Percentiles rank a stretch among this genome's conserved stretches.
These are phyloP conservation scores for Quaeritorhiza haematococci DNA, from an alignment of 371 early-diverging fungal genomes.

Conservation along the genomic window DNA sequence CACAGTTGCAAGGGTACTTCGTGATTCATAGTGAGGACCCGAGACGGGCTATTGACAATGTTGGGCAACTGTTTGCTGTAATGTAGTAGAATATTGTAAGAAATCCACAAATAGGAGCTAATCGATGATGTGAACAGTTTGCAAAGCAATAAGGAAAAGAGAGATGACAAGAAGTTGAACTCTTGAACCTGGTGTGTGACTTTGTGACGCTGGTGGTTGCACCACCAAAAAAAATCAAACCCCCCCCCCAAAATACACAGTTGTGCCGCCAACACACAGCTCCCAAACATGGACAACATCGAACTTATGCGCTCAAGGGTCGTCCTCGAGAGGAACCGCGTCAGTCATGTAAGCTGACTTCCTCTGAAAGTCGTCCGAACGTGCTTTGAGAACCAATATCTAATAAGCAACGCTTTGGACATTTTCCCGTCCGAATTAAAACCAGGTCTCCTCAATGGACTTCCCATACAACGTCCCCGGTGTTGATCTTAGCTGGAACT, in stretches of 20 bases:
- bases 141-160: no score
- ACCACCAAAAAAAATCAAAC: no score
- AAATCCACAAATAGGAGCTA: no score
- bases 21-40: slow-evolving; percentile 79
- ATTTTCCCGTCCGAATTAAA: background rate
- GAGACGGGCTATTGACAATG: slow-evolving; percentile 55
- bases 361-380: no score
- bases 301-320: background rate
- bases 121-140: no score
- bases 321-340: background rate
- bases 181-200: no score
- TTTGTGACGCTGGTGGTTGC: no score
- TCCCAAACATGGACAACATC: background rate
- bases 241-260: no score
- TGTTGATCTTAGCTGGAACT: slow-evolving; percentile 45
- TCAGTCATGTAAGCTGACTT: background rate
- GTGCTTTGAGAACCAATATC: no score
- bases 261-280: no score
- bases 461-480: slow-evolving; percentile 62
- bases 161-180: no score
- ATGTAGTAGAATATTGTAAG: no score
- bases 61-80: slow-evolving; percentile 1
- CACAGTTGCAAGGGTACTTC: slow-evolving; percentile 93
- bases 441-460: slow-evolving; percentile 63
- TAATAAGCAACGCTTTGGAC: background rate